Conservation (phyloP, 1,284 basidiomycete species). For the Chalciporus sp. region DNA sequence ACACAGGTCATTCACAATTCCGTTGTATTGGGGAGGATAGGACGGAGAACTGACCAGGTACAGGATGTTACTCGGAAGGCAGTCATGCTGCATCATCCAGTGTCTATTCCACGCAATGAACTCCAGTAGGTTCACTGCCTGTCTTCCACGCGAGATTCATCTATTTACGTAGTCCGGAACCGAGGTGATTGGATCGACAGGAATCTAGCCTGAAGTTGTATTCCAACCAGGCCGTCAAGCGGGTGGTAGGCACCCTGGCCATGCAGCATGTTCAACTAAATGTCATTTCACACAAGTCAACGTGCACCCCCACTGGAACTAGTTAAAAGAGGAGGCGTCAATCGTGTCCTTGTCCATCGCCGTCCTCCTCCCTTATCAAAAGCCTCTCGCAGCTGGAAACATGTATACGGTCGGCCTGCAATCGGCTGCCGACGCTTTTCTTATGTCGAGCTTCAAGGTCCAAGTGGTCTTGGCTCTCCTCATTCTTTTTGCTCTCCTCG, state of each 20-base stretch:
- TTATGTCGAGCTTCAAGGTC: slow-evolving; percentile 54
- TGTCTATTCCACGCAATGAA: slow-evolving; percentile 1
- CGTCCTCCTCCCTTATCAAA: slow-evolving; percentile 27
- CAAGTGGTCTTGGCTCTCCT: slow-evolving; percentile 58
- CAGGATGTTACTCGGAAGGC: slow-evolving; percentile 10
- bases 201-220: slow-evolving; percentile 21
- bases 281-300: slow-evolving; percentile 31
- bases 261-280: slow-evolving; percentile 27
- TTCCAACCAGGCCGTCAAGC: slow-evolving; percentile 12
- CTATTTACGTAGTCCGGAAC: slow-evolving; percentile 25
- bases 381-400: slow-evolving; percentile 15
- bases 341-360: slow-evolving; percentile 24
- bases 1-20: slow-evolving; percentile 13
- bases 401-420: slow-evolving; percentile 62
- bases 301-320: slow-evolving; percentile 21
- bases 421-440: slow-evolving; percentile 57
- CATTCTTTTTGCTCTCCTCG: slow-evolving; percentile 52
- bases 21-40: slow-evolving; percentile 13
- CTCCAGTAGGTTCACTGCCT: slow-evolving; percentile 10
- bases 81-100: slow-evolving; percentile 11
- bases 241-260: slow-evolving; percentile 22
- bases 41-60: slow-evolving; percentile 4
- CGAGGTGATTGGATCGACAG: slow-evolving; percentile 31
- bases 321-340: slow-evolving; percentile 30
- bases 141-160: slow-evolving; percentile 27